Evolutionary conservation across 805 yeast species (phyloP).

Genomic region (Candida ulmi): DNA sequence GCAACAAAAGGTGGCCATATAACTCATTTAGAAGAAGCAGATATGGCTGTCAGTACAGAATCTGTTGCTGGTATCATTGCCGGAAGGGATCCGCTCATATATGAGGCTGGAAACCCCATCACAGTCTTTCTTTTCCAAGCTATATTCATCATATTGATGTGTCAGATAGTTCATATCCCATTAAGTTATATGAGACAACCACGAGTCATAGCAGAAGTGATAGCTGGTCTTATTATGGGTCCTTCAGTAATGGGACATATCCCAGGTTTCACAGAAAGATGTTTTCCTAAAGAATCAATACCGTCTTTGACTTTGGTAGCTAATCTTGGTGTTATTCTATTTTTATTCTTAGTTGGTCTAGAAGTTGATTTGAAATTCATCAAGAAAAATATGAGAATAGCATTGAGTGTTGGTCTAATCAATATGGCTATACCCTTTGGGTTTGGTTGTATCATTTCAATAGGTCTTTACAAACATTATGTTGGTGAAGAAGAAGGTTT

Average conservation of each 20-base stretch:
- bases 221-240: slow-evolving; percentile 70
- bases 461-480: slow-evolving; percentile 60
- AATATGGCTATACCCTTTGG: slow-evolving; percentile 80
- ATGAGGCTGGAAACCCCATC: slow-evolving; percentile 51
- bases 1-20: too few relatives aligned
- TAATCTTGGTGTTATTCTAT: slow-evolving; percentile 67
- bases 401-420: slow-evolving; percentile 61
- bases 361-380: slow-evolving; percentile 71
- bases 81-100: slow-evolving; percentile 65
- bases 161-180: slow-evolving; percentile 58
- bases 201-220: slow-evolving; percentile 74
- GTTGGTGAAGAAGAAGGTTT: slow-evolving; percentile 29
- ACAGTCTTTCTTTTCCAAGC: slow-evolving; percentile 70
- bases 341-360: slow-evolving; percentile 71
- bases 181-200: slow-evolving; percentile 65
- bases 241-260: slow-evolving; percentile 72
- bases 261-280: slow-evolving; percentile 56
- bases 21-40: too few relatives aligned
- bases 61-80: slow-evolving; percentile 64
- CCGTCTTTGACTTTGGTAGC: slow-evolving; percentile 65
- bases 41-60: slow-evolving; percentile 30
- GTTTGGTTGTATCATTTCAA: slow-evolving; percentile 65
- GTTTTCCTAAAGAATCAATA: slow-evolving; percentile 60
- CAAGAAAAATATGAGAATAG: slow-evolving; percentile 52
- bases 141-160: slow-evolving; percentile 50